A percentile compares a stretch with the other conserved stretches of the same genome.
phyloP scores from a whole-genome alignment of 345 rosid genomes.

The Reutealis trisperma region DNA sequence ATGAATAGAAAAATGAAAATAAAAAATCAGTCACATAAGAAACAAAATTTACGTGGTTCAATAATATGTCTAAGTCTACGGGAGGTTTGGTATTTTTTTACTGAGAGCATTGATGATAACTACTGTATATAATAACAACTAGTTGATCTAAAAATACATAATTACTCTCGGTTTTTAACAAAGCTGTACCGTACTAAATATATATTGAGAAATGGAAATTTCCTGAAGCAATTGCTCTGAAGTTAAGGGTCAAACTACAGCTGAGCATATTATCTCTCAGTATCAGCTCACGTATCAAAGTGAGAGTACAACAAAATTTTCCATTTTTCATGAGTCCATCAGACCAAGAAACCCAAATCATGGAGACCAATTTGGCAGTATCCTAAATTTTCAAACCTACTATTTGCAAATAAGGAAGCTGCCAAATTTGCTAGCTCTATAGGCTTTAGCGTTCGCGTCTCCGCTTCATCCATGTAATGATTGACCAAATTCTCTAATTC shows the following conservation, averaged over 20 bases:
- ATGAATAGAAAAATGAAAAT: too few relatives aligned
- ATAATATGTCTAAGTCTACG: too few relatives aligned
- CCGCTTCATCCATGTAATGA: background rate
- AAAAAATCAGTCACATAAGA: too few relatives aligned
- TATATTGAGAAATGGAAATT: background rate
- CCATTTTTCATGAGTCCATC: constrained; percentile 20
- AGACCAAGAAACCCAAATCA: constrained; percentile 27
- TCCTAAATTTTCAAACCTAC: background rate
- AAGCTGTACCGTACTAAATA: too few relatives aligned
- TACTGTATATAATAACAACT: too few relatives aligned
- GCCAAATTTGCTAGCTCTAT: background rate
- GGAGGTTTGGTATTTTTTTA: too few relatives aligned
- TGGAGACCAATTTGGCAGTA: constrained; percentile 24
- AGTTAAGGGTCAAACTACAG: constrained; percentile 25
- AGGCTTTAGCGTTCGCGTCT: background rate
- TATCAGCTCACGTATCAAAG: constrained; percentile 31
- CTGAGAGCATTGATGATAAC: too few relatives aligned
- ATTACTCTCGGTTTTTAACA: too few relatives aligned
- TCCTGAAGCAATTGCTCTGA: constrained; percentile 10
- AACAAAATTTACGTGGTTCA: too few relatives aligned
- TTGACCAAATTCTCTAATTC: background rate
- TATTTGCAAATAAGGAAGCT: background rate
- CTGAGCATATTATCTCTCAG: background rate
- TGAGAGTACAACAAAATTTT: background rate
- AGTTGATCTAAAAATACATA: too few relatives aligned